Percentiles rank a stretch among this genome's conserved stretches.
phyloP scores from a whole-genome alignment of 192 early-diverging fungal genomes.

The Chytriomyces sp. region DNA sequence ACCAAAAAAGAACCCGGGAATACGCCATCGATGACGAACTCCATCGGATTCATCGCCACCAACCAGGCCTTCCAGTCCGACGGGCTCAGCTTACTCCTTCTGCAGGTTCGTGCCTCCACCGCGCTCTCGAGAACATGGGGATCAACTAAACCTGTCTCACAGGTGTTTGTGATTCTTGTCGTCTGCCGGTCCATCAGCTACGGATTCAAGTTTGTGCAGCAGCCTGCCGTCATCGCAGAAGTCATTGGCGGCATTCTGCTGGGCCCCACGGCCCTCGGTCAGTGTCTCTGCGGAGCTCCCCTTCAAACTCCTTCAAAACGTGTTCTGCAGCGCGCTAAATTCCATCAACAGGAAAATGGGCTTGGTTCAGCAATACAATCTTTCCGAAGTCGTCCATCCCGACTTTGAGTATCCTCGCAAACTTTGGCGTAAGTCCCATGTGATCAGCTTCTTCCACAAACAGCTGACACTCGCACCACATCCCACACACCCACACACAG shows the following conservation, averaged over 20 bases:
- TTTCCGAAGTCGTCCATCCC: slow-evolving; percentile 23
- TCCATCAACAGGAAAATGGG: too few species aligned
- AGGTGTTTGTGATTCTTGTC: slow-evolving; percentile 64
- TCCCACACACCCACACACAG: slow-evolving; percentile 25
- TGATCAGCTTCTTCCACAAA: slow-evolving; percentile 44
- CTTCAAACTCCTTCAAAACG: slow-evolving; percentile 73
- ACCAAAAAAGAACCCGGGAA: too few species aligned
- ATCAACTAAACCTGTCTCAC: slow-evolving; percentile 28
- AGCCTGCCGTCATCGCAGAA: slow-evolving; percentile 92
- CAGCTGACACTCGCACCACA: background rate
- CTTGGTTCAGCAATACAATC: too few species aligned
- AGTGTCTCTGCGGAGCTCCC: slow-evolving; percentile 67
- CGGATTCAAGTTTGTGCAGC: slow-evolving; percentile 63
- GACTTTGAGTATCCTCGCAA: slow-evolving; percentile 78
- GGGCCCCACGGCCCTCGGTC: slow-evolving; percentile 83
- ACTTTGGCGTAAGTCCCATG: slow-evolving; percentile 86
- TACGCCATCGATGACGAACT: too few species aligned
- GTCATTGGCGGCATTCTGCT: slow-evolving; percentile 88
- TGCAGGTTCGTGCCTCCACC: background rate
- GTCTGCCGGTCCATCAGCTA: slow-evolving; percentile 73
- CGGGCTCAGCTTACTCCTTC: background rate
- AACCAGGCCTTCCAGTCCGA: background rate
- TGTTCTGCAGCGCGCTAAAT: too few species aligned
- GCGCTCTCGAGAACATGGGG: too few species aligned
- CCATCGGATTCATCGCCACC: too few species aligned